These are phyloP conservation scores for Mycena rebaudengoi DNA, from an alignment of 768 basidiomycete species.

Conservation along the genomic window DNA sequence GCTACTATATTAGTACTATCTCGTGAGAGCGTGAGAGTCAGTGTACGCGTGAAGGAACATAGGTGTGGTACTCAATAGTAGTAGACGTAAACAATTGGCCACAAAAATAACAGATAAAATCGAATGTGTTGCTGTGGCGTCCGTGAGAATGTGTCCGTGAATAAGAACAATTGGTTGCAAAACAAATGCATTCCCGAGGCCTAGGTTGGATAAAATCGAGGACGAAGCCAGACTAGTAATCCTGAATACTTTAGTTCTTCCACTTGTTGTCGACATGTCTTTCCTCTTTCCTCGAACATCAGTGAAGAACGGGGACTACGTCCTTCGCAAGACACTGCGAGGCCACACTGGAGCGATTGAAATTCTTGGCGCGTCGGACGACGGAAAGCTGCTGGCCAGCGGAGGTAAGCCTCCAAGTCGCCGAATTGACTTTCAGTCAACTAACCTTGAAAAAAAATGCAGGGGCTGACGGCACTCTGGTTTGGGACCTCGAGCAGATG, in stretches of 20 bases:
- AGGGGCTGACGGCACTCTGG: conserved; percentile 20
- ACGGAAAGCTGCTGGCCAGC: conserved; percentile 6
- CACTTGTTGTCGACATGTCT: conserved; percentile 1
- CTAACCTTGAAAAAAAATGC: neutral
- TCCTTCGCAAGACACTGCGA: neutral
- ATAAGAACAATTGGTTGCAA: too few species aligned
- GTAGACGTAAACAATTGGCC: too few species aligned
- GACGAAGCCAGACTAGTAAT: neutral
- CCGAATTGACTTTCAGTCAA: neutral
- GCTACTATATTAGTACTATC: too few species aligned
- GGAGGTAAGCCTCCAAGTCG: neutral
- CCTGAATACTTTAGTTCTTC: too few species aligned
- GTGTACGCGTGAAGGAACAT: too few species aligned
- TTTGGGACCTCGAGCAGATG: conserved; percentile 18
- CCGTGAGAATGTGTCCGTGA: too few species aligned
- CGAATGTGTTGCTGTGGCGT: too few species aligned
- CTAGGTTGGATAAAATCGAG: neutral
- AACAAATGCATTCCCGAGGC: neutral
- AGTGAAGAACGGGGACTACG: neutral
- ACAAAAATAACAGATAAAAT: too few species aligned
- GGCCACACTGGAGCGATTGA: neutral
- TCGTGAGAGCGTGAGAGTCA: too few species aligned
- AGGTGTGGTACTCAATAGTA: too few species aligned
- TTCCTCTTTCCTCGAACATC: neutral
- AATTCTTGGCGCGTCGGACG: neutral